Percentiles rank a stretch among this genome's conserved stretches.
Conservation (phyloP, 176 grass and related monocot species). For the Thalia dealbata region DNA sequence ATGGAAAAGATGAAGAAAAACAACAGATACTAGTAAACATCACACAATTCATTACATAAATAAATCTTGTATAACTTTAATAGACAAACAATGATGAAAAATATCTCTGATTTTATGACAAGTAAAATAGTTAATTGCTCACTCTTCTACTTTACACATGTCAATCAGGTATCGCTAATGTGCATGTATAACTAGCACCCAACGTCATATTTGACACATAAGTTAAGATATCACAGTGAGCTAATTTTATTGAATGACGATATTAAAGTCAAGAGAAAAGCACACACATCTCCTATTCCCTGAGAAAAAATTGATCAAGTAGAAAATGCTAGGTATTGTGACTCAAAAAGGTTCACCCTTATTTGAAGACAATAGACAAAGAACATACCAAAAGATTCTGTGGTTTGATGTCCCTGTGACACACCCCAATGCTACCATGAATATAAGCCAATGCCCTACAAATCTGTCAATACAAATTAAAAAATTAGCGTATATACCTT, state of each 20-base stretch:
- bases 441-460: constrained; percentile 61
- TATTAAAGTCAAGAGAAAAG: not conserved
- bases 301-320: not conserved
- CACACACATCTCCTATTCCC: not conserved
- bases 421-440: constrained; percentile 53
- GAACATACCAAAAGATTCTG: constrained; percentile 67
- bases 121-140: not conserved
- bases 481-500: not conserved
- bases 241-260: not conserved
- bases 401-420: constrained; percentile 72
- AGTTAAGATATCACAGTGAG: not conserved
- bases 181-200: not conserved
- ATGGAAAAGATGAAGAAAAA: not conserved
- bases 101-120: not conserved
- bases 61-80: not conserved
- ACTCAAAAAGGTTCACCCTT: not conserved
- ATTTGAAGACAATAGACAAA: not conserved
- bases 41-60: not conserved
- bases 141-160: not conserved
- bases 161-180: not conserved
- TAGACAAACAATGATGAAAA: not conserved
- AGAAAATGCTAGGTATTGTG: not conserved
- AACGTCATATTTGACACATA: not conserved
- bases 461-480: constrained; percentile 39
- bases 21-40: not conserved